Evolutionary conservation across 139 green algal genomes (phyloP), one percentile per base, ranked within the genome.

Genomic region (Tetradesmus obliquus): DNA sequence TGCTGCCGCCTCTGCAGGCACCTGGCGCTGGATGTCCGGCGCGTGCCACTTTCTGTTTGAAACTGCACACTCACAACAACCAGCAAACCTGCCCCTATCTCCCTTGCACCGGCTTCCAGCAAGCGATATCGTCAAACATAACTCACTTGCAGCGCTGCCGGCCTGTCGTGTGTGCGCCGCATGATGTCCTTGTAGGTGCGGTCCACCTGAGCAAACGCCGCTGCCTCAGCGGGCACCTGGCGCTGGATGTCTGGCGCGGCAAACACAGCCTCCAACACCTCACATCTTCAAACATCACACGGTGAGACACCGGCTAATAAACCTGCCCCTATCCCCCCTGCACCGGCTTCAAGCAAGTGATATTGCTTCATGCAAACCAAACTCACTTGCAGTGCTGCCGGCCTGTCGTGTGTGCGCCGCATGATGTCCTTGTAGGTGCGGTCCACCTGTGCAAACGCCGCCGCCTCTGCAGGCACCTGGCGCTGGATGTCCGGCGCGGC

Each of bases 1-100:
- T 24, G 92, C 86, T 72, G 93, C 91, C 9, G 92, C 92, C 86
- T 95, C 94, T 3, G 92, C 55, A 19, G 96, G 96, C 88, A 98
- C 94, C 95, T 99, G 97, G 24, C 96, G 94, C 94, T 97, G 95
- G 90, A 99, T 99, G 92, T 99, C 97, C 24, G 95, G 92, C 82
- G 93, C 89, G 22, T n/a, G n/a, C n/a, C n/a, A n/a, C n/a, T n/a
- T n/a, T n/a, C n/a, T n/a, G n/a, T n/a, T n/a, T n/a, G n/a, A n/a
- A n/a, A n/a, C n/a, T n/a, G n/a, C n/a, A n/a, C n/a, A n/a, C n/a
- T n/a, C n/a, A n/a, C n/a, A n/a, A n/a, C n/a, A n/a, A n/a, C n/a
- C n/a, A n/a, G n/a, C n/a, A n/a, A n/a, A n/a, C n/a, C n/a, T n/a
- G n/a, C n/a, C n/a, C n/a, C n/a, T n/a, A n/a, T n/a, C n/a, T n/a